Base-by-base conservation (phyloP, 106 monocot genomes). In the Hemerocallis citrina region DNA sequence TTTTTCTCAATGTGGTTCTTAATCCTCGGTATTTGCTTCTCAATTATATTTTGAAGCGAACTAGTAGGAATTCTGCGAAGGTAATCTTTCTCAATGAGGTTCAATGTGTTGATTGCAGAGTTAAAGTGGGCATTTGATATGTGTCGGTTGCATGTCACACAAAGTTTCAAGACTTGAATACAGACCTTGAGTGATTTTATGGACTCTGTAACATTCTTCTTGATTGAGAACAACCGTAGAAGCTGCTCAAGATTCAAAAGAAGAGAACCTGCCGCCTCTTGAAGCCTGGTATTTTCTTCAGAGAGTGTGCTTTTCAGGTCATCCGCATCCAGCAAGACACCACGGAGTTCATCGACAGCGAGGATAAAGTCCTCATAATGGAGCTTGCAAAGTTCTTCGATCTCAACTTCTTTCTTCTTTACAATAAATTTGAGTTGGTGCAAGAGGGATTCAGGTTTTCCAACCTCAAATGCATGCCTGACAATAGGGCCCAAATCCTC, bases 291-390 rank as follows among this genome's bases (percentile, higher is more conserved):
- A 66, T 81, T 81, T 49, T 81, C 81, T 33, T 46, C 39, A 1
- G 76, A 64, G 23, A 81, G 59, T 25, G 34, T 59, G 52, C 38
- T 22, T 44, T 81, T 81, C 13, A 81, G 76, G 44, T 81, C 81
- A 25, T 81, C 81, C 14, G 81, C 72, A 54, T 81, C 81, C 15
- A 75, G 68, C 12, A 81, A 49, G 23, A 81, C 81, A 4, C 81
- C 81, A 17, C 81, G 81, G 14, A 81, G 76, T 55, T 81, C 81
- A 35, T 81, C 81, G 11, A 81, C 81, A 8, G 81, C 81, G 24
- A 68, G 67, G 46, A 81, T 81, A 37, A 81, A 81, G n/a, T 81
- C 81, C 50, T 81, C 76, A n/a, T 81, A 81, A 48, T 81, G 81
- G 11, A 81, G 72, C 38, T 72, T 75, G 64, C 81, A 81, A 11